Evolutionary conservation across 1,284 basidiomycete genomes (phyloP).

Genomic region (Leccinum subfulvum): DNA sequence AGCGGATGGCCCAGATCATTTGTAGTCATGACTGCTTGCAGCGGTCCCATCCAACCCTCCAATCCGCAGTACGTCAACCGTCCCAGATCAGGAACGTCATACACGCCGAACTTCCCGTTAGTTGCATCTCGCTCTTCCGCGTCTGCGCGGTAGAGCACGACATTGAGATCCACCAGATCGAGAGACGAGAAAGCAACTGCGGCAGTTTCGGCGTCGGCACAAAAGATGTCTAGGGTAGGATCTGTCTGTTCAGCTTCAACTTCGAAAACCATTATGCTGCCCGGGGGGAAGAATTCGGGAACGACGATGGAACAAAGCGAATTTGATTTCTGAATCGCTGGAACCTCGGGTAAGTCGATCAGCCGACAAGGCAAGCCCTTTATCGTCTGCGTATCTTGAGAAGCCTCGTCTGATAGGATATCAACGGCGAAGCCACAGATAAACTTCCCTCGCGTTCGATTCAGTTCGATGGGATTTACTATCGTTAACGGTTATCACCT

Average conservation of each 20-base stretch:
- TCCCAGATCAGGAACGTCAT: conserved; percentile 74
- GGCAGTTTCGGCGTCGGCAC: conserved; percentile 63
- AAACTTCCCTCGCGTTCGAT: conserved; percentile 75
- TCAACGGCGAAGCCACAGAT: conserved; percentile 77
- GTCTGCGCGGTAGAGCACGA: conserved; percentile 79
- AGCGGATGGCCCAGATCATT: conserved; percentile 93
- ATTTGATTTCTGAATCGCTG: conserved; percentile 58
- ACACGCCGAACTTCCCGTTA: conserved; percentile 67
- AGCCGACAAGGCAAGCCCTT: conserved; percentile 75
- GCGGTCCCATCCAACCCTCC: conserved; percentile 92
- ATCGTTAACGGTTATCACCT: conserved; percentile 5
- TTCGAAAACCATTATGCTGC: conserved; percentile 87
- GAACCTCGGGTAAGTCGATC: conserved; percentile 57
- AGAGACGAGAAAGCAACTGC: conserved; percentile 72
- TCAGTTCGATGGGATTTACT: conserved; percentile 85
- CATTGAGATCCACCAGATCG: conserved; percentile 86
- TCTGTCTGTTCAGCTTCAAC: conserved; percentile 76
- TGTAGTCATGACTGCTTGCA: conserved; percentile 77
- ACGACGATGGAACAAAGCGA: conserved; percentile 76
- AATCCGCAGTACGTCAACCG: conserved; percentile 85
- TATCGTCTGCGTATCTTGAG: conserved; percentile 57
- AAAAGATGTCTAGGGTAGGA: conserved; percentile 66
- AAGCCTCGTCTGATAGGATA: conserved; percentile 60
- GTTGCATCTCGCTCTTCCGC: conserved; percentile 90
- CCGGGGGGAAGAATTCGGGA: conserved; percentile 87